Conservation (phyloP, 257 asterid genomes). For the Solanum acaule region DNA sequence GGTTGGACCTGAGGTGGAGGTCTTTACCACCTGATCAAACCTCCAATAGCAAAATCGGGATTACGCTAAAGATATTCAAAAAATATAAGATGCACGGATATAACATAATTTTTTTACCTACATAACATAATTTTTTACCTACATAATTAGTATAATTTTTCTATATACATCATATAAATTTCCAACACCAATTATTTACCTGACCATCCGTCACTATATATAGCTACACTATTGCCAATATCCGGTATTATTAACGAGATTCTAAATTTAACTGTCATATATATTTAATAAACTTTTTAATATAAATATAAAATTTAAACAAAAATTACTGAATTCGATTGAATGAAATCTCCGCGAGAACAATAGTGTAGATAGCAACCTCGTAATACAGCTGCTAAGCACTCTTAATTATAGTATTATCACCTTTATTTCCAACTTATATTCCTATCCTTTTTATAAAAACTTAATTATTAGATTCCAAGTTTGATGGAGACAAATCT, state of each 20-base stretch:
- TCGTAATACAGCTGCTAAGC: not conserved
- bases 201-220: not conserved
- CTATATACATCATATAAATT: not conserved
- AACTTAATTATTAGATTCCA: not conserved
- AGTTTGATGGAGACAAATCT: not conserved
- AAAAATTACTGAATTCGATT: not conserved
- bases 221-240: not conserved
- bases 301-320: not conserved
- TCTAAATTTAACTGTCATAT: not conserved
- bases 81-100: no score
- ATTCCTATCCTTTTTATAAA: not conserved
- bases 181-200: no score
- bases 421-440: not conserved
- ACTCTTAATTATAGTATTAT: not conserved
- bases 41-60: not conserved
- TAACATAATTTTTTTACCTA: no score
- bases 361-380: not conserved
- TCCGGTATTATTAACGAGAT: not conserved
- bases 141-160: no score
- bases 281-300: not conserved
- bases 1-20: not conserved
- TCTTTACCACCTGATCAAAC: not conserved
- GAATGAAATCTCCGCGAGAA: fast-evolving
- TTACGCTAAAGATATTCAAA: no score
- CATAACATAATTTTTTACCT: no score